These are phyloP conservation scores for Jatropha podagrica DNA, from an alignment of 441 rosid species.

Conservation along the genomic window DNA sequence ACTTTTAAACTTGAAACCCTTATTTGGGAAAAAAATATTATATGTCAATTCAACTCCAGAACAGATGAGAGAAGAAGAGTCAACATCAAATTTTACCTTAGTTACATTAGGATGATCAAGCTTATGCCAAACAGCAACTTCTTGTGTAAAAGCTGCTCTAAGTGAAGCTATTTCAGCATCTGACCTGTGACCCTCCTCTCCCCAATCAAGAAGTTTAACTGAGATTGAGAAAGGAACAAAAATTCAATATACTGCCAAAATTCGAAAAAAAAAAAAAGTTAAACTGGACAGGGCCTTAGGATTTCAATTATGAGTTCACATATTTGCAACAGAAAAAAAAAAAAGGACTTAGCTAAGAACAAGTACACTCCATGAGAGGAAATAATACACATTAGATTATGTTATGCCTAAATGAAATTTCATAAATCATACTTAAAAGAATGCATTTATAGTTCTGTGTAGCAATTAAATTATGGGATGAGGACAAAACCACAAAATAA, in stretches of 20 bases:
- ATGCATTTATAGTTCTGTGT: neutral
- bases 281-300: neutral
- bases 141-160: conserved; percentile 83
- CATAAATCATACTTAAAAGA: conserved; percentile 1
- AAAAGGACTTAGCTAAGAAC: neutral
- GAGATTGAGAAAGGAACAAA: conserved; percentile 13
- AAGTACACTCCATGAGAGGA: neutral
- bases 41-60: neutral
- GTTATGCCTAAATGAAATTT: neutral
- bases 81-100: conserved; percentile 48
- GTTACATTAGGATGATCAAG: conserved; percentile 96
- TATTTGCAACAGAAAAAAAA: neutral
- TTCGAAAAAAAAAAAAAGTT: neutral
- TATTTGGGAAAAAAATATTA: neutral
- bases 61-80: neutral
- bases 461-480: neutral
- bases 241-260: neutral
- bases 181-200: conserved; percentile 92
- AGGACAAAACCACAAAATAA: neutral
- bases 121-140: conserved; percentile 97
- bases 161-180: conserved; percentile 79
- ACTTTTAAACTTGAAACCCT: neutral
- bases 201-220: conserved; percentile 99
- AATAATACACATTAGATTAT: neutral
- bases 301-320: neutral